Conservation (phyloP, 2,329 filamentous ascomycete genomes). For the Fusarium nygamai region DNA sequence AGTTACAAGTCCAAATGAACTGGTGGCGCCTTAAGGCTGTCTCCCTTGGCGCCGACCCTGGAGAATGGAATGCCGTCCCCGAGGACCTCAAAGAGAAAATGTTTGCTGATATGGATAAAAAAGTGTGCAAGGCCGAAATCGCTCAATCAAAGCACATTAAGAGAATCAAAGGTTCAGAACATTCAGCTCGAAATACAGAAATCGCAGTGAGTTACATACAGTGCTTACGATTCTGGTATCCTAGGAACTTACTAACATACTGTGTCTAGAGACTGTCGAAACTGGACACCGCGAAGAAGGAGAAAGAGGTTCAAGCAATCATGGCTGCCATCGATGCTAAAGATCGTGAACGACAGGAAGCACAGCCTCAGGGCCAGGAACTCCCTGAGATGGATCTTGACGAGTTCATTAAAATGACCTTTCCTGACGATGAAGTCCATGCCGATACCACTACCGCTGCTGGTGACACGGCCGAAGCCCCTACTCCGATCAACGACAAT, state of each 20-base stretch:
- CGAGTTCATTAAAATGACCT: background rate
- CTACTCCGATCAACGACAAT: background rate
- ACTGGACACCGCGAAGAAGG: background rate
- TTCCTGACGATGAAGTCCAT: background rate
- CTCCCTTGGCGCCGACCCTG: constrained; percentile 34
- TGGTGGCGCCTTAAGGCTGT: constrained; percentile 45
- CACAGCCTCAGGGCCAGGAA: background rate
- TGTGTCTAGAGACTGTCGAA: background rate
- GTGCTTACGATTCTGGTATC: background rate
- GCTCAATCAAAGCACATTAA: background rate
- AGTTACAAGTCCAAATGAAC: constrained; percentile 38
- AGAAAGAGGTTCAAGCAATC: background rate
- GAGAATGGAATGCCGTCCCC: constrained; percentile 36
- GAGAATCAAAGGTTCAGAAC: background rate
- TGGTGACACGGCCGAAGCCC: background rate
- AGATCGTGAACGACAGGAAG: background rate
- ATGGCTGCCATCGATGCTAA: constrained; percentile 16
- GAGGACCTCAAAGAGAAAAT: constrained; percentile 32
- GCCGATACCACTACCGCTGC: background rate
- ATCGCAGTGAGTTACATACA: constrained; percentile 4
- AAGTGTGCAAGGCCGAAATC: background rate
- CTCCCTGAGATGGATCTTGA: background rate
- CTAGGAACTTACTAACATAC: background rate
- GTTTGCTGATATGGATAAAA: constrained; percentile 22
- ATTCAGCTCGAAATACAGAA: background rate